These are phyloP conservation scores for Teratosphaeria zuluensis DNA, from an alignment of 2,329 filamentous ascomycete genomes.

Conservation along the genomic window DNA sequence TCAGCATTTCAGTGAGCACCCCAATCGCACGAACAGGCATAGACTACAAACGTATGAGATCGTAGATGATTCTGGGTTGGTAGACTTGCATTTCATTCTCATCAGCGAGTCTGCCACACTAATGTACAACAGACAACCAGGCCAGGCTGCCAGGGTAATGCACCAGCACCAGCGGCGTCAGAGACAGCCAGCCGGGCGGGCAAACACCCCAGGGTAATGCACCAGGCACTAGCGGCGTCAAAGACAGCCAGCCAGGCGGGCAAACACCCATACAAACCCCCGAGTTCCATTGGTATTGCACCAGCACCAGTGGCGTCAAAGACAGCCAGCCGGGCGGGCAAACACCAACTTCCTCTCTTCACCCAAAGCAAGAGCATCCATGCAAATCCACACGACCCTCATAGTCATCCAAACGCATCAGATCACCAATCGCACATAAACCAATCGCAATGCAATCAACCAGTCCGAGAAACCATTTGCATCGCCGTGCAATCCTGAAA, in stretches of 20 bases:
- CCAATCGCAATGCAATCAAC: neutral
- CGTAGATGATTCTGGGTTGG: neutral
- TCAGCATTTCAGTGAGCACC: neutral
- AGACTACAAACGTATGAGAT: neutral
- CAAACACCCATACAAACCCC: too few relatives aligned
- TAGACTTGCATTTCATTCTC: neutral
- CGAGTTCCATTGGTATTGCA: neutral
- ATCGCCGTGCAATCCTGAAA: neutral
- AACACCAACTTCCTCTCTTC: neutral
- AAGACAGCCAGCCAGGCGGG: neutral
- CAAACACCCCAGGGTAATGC: neutral
- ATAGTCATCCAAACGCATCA: neutral
- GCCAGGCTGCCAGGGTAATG: neutral
- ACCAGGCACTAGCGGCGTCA: neutral
- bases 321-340: neutral
- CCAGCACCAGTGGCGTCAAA: neutral
- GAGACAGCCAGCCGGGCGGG: neutral
- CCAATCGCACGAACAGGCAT: neutral
- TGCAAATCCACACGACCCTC: neutral
- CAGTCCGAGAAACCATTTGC: neutral
- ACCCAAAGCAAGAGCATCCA: neutral
- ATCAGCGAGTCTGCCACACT: neutral
- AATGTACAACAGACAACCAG: neutral
- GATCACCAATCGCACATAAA: neutral
- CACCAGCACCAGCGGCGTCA: neutral